Evolutionary conservation across 768 basidiomycete species (phyloP), one percentile per base, ranked within the genome.

Genomic region (Boletus speciosus): DNA sequence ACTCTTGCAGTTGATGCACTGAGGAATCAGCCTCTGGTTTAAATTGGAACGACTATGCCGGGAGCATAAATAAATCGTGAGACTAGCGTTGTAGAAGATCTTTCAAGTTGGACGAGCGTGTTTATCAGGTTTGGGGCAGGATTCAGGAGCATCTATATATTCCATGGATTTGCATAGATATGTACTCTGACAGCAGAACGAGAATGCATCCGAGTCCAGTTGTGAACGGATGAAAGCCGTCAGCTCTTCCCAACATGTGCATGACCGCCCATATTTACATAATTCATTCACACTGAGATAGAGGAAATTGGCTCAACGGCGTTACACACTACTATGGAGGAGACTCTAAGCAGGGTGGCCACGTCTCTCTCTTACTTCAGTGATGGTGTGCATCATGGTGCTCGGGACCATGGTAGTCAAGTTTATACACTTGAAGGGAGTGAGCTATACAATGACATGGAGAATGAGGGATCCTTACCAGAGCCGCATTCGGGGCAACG

Each of bases 401-500:
- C 52, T 81, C 79, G 44, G 73, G 73, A 40, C 86, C 86, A 52
- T 86, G 84, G 74, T 78, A 85, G 65, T 93, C 86, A 52, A 93
- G 79, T 35, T 77, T 74, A 65, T 92, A 91, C 37, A 84, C 91
- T 93, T 61, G 12, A 38, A 51, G 23, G 42, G 55, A 10, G 15
- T 70, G 42, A 57, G 55, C 14, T 44, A 23, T 27, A 16, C 5
- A 27, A 27, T 23, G 8, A 41, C 21, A 47, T n/a, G 1, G 43
- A 38, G 55, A n/a, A 8, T 31, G 14, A 43, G 14, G 29, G 47
- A 45, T 29, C 74, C 85, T 47, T 66, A 95, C 93, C 91, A 52
- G 88, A 93, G 63, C 95, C 95, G 61, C 95, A 98, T 74, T 98
- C 95, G 12, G 82, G 78, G 84, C 95, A 98, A 69, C 95, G 88